These are phyloP conservation scores for Acer negundo DNA, from an alignment of 345 rosid genomes.

Conservation along the genomic window DNA sequence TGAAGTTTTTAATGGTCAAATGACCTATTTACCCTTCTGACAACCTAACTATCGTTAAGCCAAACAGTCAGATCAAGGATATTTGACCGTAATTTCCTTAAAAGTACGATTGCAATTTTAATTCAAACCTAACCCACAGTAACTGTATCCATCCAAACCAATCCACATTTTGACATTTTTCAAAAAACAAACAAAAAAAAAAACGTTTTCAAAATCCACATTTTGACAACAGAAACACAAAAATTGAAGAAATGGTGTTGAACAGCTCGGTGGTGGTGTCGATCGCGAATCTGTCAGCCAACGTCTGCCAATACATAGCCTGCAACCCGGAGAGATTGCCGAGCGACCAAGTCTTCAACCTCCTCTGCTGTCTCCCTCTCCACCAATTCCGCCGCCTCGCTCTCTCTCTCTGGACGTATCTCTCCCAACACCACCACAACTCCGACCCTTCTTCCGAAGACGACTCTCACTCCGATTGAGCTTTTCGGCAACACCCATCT, in stretches of 20 bases:
- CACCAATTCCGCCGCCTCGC: conserved; percentile 63
- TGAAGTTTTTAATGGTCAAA: too few species aligned
- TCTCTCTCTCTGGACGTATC: conserved; percentile 55
- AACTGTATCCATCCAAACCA: too few species aligned
- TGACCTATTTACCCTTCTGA: too few species aligned
- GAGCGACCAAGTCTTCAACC: conserved; percentile 59
- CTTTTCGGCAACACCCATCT: too few species aligned
- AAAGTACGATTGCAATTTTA: too few species aligned
- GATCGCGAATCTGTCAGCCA: conserved; percentile 67
- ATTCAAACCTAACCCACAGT: too few species aligned
- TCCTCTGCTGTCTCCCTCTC: conserved; percentile 69
- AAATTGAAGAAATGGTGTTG: conserved; percentile 54
- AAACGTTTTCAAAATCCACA: background rate
- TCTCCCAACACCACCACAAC: conserved; percentile 48
- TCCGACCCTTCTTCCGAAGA: background rate
- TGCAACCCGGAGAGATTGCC: conserved; percentile 82
- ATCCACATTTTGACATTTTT: too few species aligned
- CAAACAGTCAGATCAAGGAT: too few species aligned
- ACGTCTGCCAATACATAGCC: conserved; percentile 77
- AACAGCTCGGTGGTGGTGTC: conserved; percentile 63
- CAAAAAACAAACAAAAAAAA: too few species aligned
- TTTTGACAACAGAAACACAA: background rate
- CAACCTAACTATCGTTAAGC: too few species aligned
- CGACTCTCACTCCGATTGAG: conserved; percentile 40
- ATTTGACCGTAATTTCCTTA: too few species aligned